These are phyloP conservation scores for Pseudomonodictys pantanalensis DNA, from an alignment of 495 filamentous ascomycete species.

Conservation along the genomic window DNA sequence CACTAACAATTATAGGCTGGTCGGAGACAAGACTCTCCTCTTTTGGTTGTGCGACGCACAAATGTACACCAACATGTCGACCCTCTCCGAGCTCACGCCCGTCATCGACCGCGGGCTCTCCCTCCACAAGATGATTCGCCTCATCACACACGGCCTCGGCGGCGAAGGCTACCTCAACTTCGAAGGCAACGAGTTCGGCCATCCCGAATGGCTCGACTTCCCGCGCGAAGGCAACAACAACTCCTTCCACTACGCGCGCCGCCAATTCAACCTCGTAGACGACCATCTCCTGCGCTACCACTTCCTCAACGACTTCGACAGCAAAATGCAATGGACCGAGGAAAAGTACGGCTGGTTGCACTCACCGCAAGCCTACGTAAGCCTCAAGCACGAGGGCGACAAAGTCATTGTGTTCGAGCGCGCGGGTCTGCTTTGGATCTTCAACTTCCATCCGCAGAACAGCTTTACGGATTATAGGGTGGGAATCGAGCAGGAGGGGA, in stretches of 20 bases:
- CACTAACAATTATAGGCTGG: conserved; percentile 62
- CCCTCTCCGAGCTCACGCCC: conserved; percentile 75
- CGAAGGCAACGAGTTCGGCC: conserved; percentile 97
- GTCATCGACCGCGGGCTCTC: conserved; percentile 88
- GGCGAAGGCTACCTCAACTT: conserved; percentile 99
- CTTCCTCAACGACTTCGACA: conserved; percentile 93
- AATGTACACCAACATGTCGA: conserved; percentile 97
- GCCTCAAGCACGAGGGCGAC: conserved; percentile 88
- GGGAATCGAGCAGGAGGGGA: conserved; percentile 78
- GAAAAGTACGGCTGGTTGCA: conserved; percentile 92
- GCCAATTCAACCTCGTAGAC: conserved; percentile 90
- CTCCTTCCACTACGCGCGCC: conserved; percentile 93
- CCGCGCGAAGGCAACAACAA: conserved; percentile 92
- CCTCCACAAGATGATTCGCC: conserved; percentile 94
- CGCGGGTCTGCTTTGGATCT: conserved; percentile 84
- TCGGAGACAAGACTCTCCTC: conserved; percentile 93
- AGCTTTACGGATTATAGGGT: conserved; percentile 93
- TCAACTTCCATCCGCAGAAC: conserved; percentile 88
- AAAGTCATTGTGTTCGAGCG: conserved; percentile 97
- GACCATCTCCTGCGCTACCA: conserved; percentile 82
- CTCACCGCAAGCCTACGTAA: conserved; percentile 81
- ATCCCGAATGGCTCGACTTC: conserved; percentile 99
- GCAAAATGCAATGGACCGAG: conserved; percentile 82
- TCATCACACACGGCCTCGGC: conserved; percentile 89
- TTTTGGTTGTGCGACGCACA: conserved; percentile 98